These are phyloP conservation scores for Phytophthora foliorum DNA, from an alignment of 352 stramenopile genomes.

Conservation along the genomic window DNA sequence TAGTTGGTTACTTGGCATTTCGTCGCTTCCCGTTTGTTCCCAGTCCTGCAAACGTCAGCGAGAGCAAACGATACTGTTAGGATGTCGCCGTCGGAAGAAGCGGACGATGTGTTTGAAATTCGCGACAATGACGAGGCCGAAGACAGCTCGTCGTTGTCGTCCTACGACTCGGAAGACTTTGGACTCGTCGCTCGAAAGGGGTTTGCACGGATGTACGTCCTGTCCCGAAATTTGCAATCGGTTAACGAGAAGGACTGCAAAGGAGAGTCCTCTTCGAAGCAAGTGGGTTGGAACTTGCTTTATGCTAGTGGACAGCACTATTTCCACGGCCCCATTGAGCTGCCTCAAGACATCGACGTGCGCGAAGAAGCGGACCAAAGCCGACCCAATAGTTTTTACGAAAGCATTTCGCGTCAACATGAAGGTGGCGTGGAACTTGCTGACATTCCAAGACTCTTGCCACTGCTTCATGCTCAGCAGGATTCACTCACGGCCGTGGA, in stretches of 20 bases:
- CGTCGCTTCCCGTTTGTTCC: background rate
- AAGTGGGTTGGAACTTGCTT: conserved; percentile 49
- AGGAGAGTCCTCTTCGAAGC: conserved; percentile 8
- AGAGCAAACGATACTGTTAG: background rate
- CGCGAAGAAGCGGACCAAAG: conserved; percentile 16
- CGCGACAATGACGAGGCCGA: conserved; percentile 14
- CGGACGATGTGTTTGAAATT: conserved; percentile 24
- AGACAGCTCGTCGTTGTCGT: conserved; percentile 54
- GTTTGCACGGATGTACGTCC: conserved; percentile 76
- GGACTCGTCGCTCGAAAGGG: conserved; percentile 59
- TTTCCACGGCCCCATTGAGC: conserved; percentile 59
- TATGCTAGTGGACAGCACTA: conserved; percentile 70
- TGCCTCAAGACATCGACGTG: conserved; percentile 42
- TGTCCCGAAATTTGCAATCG: conserved; percentile 23
- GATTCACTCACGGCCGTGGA: conserved; percentile 55
- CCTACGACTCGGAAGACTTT: conserved; percentile 65
- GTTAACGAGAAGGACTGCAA: conserved; percentile 26
- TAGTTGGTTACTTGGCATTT: background rate
- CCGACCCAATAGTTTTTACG: conserved; percentile 28
- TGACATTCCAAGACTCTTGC: conserved; percentile 59
- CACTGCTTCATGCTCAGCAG: conserved; percentile 64
- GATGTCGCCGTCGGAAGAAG: conserved; percentile 27
- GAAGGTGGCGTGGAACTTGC: conserved; percentile 37
- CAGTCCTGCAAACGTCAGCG: too few species aligned
- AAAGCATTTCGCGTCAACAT: conserved; percentile 26